Evolutionary conservation across 495 filamentous ascomycete species (phyloP).

Genomic region (Copromyces sp.): DNA sequence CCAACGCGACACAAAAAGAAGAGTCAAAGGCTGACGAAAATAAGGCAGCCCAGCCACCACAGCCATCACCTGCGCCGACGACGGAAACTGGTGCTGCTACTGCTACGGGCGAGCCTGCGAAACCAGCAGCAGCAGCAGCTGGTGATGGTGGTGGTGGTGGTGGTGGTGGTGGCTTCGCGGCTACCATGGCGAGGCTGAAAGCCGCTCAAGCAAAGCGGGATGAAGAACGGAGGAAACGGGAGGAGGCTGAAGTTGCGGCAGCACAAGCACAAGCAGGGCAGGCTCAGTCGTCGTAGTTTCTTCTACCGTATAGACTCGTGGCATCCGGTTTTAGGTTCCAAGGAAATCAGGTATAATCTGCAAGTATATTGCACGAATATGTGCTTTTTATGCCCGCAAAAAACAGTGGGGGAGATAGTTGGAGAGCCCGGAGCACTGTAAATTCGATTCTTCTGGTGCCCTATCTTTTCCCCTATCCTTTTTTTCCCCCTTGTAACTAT

Average conservation of each 20-base stretch:
- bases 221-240: conserved; percentile 14
- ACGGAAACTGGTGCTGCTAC: not conserved
- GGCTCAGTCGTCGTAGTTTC: not conserved
- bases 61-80: conserved; percentile 1
- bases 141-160: too few relatives aligned
- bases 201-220: conserved; percentile 32
- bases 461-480: too few relatives aligned
- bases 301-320: not conserved
- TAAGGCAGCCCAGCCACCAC: conserved; percentile 2
- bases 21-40: conserved; percentile 24
- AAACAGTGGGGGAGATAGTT: too few relatives aligned
- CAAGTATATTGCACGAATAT: too few relatives aligned
- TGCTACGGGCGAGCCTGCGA: not conserved
- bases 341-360: too few relatives aligned
- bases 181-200: conserved; percentile 30
- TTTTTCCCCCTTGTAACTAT: too few relatives aligned
- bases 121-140: not conserved
- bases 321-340: too few relatives aligned
- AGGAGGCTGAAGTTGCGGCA: conserved; percentile 18
- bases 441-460: too few relatives aligned
- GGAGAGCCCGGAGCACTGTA: too few relatives aligned
- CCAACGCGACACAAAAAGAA: conserved; percentile 1
- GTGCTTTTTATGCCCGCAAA: too few relatives aligned
- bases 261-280: not conserved
- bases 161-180: conserved; percentile 23